Percentiles rank a stretch among this genome's conserved stretches.
Conservation (phyloP, 176 grass and related monocot species). For the Carex cristatella region DNA sequence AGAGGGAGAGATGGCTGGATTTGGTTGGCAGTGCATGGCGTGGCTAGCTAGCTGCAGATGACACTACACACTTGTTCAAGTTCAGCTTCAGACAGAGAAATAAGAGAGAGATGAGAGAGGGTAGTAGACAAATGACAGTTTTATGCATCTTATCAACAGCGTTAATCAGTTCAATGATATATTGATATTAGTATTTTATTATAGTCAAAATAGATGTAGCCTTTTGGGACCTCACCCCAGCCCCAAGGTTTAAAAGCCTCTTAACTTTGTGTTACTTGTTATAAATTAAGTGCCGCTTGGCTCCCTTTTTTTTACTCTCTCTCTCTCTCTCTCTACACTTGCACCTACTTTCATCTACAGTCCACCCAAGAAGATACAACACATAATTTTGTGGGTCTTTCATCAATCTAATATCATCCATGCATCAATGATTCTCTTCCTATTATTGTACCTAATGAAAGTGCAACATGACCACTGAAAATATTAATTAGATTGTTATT, state of each 20-base stretch:
- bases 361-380: background rate
- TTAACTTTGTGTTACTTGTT: background rate
- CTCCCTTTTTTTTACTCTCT: too few species aligned
- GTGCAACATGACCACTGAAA: too few species aligned
- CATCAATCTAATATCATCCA: background rate
- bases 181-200: background rate
- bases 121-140: background rate
- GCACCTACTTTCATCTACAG: background rate
- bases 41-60: background rate
- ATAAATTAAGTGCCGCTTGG: background rate
- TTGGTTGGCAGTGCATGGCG: background rate
- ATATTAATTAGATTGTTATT: too few species aligned
- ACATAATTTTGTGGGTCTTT: conserved; percentile 5
- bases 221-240: background rate
- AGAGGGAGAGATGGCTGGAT: background rate
- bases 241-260: background rate
- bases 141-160: background rate
- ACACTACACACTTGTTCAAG: too few species aligned
- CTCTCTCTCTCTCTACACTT: background rate
- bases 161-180: background rate
- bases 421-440: background rate
- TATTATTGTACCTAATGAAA: background rate
- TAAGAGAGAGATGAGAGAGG: background rate
- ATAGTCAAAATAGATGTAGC: background rate
- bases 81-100: background rate